Evolutionary conservation across 163 green algal genomes (phyloP), one percentile per base, ranked within the genome.

Genomic region (Prototheca cutis): DNA sequence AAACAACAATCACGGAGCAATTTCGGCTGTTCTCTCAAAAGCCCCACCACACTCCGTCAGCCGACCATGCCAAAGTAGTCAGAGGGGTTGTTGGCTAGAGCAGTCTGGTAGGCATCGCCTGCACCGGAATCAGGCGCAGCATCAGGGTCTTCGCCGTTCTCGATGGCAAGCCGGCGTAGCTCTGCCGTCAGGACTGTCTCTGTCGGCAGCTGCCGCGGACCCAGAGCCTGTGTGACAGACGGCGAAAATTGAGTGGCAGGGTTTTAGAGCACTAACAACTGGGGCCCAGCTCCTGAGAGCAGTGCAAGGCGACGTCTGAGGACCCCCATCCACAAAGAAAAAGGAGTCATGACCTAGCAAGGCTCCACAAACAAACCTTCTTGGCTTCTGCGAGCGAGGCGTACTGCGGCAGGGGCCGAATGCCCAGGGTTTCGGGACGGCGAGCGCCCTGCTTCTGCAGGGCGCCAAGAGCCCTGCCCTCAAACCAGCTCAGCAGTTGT

Each of bases 41-140:
- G n/a, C n/a, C n/a, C 13, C 32, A 29, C 55, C 32, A 32, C 42
- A 34, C 6, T 21, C 5, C 17, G 36, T 45, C 40, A 78, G 3
- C 71, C 71, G 6, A 76, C 58, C 27, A 78, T 72, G 4, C 62
- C 71, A 66, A 73, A 78, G 45, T 78, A 78, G 30, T 69, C 54
- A 4, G 61, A 28, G 0, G 71, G 62, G 30, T 78, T 47, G 5
- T 66, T 53, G 10, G 71, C 64, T n/a, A 78, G 53, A 4, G 66
- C 71, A 4, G 71, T 78, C 23, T 58, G 58, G 28, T 63, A 25
- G n/a, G 40, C 48, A 24, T 52, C 54, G 21, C 25, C 33, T 23
- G 15, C 31, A 18, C 1, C 24, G 19, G 25, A 23, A 6, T 29
- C 61, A 19, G 47, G 29, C 34, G 63, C 65, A 32, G 61, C 64